Conservation (phyloP, 78 protist species). For the Tieghemostelium lacteum region DNA sequence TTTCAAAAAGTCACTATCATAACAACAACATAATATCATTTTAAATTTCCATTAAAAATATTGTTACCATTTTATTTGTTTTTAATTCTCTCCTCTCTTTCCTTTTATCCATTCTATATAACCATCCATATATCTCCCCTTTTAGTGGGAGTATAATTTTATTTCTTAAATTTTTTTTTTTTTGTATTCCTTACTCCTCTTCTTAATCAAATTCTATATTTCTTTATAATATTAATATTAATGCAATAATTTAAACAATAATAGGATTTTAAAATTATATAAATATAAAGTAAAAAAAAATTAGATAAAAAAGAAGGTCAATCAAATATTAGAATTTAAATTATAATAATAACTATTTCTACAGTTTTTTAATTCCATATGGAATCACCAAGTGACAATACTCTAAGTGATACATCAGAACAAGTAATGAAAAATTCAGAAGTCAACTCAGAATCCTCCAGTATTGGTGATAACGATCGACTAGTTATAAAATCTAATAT, state of each 20-base stretch:
- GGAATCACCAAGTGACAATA: constrained; percentile 47
- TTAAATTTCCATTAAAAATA: no score
- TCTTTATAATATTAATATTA: not conserved
- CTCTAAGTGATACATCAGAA: constrained; percentile 47
- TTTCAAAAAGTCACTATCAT: no score
- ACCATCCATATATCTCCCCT: no score
- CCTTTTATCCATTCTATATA: no score
- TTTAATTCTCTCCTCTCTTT: no score
- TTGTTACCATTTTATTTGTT: no score
- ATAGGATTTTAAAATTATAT: not conserved
- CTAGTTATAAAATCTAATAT: not conserved
- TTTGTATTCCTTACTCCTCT: no score
- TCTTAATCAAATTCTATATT: not conserved
- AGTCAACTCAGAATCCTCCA: constrained; percentile 32
- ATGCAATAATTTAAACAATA: not conserved
- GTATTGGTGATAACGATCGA: not conserved
- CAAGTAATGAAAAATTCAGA: constrained; percentile 43
- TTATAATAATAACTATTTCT: not conserved
- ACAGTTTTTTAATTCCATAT: not conserved
- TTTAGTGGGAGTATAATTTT: no score
- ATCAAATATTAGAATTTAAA: not conserved
- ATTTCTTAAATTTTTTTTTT: no score
- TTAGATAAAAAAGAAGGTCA: not conserved
- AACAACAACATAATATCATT: no score
- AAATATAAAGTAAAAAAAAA: not conserved